phyloP scores from a whole-genome alignment of 495 filamentous ascomycete species.

The Aspergillus heteromorphus region DNA sequence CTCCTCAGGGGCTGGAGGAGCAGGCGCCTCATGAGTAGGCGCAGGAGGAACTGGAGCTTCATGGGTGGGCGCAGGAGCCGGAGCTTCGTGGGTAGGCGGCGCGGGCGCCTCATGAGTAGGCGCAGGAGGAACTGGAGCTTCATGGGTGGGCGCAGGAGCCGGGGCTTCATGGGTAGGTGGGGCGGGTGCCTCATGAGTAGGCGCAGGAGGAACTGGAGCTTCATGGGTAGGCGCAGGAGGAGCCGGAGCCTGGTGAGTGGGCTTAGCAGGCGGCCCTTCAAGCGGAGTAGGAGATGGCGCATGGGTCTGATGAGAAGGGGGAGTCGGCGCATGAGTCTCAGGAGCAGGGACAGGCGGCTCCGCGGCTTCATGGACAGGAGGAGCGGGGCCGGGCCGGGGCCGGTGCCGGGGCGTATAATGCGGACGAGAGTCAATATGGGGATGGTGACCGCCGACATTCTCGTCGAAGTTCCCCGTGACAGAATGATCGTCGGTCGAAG shows the following conservation, averaged over 20 bases:
- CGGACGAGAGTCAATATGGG: not conserved
- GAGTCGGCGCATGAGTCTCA: not conserved
- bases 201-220: not conserved
- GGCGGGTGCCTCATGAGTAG: constrained; percentile 6
- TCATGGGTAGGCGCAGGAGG: not conserved
- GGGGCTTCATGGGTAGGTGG: constrained; percentile 9
- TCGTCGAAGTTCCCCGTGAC: constrained; percentile 12
- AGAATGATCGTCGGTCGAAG: constrained; percentile 26
- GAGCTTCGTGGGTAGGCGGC: not conserved
- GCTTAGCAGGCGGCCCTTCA: no score
- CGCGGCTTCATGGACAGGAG: not conserved
- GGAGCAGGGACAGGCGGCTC: not conserved
- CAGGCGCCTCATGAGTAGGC: no score
- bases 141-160: not conserved
- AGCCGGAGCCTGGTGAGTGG: not conserved
- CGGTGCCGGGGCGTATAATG: no score
- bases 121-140: not conserved
- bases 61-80: no score
- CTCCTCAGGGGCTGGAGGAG: not conserved
- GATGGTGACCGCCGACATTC: not conserved
- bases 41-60: not conserved
- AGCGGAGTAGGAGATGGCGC: not conserved
- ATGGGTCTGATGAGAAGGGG: not conserved
- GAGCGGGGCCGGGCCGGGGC: not conserved
- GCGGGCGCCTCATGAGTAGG: not conserved